A percentile compares a stretch with the other conserved stretches of the same genome.
phyloP scores from a whole-genome alignment of 805 yeast genomes.

The Brettanomyces bruxellensis region DNA sequence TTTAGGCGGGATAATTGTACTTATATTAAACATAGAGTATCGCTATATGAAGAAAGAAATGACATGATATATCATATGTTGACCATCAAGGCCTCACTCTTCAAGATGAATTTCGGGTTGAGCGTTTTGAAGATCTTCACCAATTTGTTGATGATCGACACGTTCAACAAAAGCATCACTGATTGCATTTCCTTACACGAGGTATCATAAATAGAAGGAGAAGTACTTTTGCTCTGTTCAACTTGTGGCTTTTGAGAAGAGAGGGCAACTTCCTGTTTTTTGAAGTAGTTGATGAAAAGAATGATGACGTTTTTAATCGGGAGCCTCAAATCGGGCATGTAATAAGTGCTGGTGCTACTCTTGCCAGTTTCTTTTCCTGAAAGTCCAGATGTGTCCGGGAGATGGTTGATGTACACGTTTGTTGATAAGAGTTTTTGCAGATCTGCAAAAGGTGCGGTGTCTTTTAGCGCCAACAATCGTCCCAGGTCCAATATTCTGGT shows the following conservation, averaged over 20 bases:
- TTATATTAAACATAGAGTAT: slow-evolving; percentile 1
- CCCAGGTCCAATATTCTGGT: slow-evolving; percentile 20
- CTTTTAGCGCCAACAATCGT: slow-evolving; percentile 11
- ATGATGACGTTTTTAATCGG: slow-evolving; percentile 21
- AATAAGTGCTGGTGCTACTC: slow-evolving; percentile 8
- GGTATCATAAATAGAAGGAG: not conserved
- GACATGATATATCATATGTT: not conserved
- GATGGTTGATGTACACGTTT: slow-evolving; percentile 21
- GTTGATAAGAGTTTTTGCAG: slow-evolving; percentile 11
- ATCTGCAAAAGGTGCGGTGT: not conserved
- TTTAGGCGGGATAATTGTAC: not conserved
- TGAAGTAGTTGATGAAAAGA: slow-evolving; percentile 17
- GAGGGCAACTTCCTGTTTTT: slow-evolving; percentile 4
- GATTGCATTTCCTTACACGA: slow-evolving; percentile 7
- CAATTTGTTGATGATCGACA: slow-evolving; percentile 22
- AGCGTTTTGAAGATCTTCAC: slow-evolving; percentile 17
- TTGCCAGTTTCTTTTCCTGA: slow-evolving; percentile 1
- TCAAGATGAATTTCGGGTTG: slow-evolving; percentile 12
- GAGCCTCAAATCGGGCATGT: slow-evolving; percentile 21
- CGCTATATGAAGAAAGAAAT: too few relatives aligned
- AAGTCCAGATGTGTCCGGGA: slow-evolving; percentile 4
- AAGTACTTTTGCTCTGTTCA: not conserved
- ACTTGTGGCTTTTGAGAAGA: not conserved
- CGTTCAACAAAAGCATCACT: slow-evolving; percentile 18
- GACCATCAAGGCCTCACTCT: slow-evolving; percentile 3